Evolutionary conservation across 208 protist species (phyloP).

Genomic region (Sergeia podlipaevii): DNA sequence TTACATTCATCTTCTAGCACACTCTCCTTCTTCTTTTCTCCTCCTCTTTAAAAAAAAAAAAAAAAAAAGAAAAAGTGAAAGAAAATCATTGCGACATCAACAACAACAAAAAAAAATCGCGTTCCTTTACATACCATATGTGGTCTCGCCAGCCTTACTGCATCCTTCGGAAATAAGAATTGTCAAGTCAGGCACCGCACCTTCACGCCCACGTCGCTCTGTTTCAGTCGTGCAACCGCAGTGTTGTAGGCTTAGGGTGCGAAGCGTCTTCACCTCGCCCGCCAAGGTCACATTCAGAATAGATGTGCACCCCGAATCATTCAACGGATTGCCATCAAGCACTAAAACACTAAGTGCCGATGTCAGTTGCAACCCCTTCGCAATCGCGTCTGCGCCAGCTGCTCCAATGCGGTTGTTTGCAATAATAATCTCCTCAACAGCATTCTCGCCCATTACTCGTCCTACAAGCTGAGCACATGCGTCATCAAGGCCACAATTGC

Average conservation of each 20-base stretch:
- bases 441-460: constrained; percentile 81
- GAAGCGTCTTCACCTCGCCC: constrained; percentile 43
- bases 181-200: constrained; percentile 23
- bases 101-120: too few species aligned
- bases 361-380: constrained; percentile 60
- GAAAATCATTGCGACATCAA: too few species aligned
- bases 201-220: constrained; percentile 22
- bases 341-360: constrained; percentile 69
- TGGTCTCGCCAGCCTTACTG: constrained; percentile 9
- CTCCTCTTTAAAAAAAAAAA: not conserved
- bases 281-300: constrained; percentile 48
- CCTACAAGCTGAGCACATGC: constrained; percentile 54
- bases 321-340: constrained; percentile 82
- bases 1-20: too few species aligned
- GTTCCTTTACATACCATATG: constrained; percentile 9
- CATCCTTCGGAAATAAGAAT: constrained; percentile 60
- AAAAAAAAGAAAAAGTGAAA: not conserved
- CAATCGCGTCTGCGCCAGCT: constrained; percentile 68
- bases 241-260: constrained; percentile 61
- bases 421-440: constrained; percentile 86
- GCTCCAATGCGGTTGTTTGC: constrained; percentile 86
- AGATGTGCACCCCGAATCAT: constrained; percentile 60
- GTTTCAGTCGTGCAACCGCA: constrained; percentile 48
- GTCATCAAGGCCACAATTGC: constrained; percentile 78
- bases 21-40: too few species aligned